These are phyloP conservation scores for Celoporthe dispersa DNA, from an alignment of 2,329 filamentous ascomycete genomes.

Conservation along the genomic window DNA sequence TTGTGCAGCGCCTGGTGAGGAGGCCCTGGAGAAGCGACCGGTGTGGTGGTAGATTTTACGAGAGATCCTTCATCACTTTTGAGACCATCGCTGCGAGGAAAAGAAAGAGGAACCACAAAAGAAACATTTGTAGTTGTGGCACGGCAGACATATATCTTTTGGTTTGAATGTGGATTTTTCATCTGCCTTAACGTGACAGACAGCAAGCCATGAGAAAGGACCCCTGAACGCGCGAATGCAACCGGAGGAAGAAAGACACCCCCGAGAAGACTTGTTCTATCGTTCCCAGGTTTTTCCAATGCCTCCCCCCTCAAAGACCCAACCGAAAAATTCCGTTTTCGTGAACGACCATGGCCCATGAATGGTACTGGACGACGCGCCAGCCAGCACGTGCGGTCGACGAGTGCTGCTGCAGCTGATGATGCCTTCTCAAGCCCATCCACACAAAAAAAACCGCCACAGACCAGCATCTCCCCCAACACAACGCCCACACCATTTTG, in stretches of 20 bases:
- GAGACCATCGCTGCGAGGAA: too few relatives aligned
- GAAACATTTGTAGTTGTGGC: neutral
- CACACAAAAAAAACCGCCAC: constrained; percentile 33
- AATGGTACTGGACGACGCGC: constrained; percentile 26
- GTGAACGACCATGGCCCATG: constrained; percentile 27
- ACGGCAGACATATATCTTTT: constrained; percentile 36
- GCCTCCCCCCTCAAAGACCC: constrained; percentile 30
- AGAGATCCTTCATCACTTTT: too few relatives aligned
- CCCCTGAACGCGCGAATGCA: constrained; percentile 52
- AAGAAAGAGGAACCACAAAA: too few relatives aligned
- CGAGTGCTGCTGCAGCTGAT: constrained; percentile 21
- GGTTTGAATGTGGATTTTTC: constrained; percentile 34
- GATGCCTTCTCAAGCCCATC: constrained; percentile 25
- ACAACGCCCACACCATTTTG: constrained; percentile 28
- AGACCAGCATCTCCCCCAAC: constrained; percentile 40
- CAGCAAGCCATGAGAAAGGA: constrained; percentile 48
- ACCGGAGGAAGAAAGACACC: constrained; percentile 43
- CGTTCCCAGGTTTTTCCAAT: constrained; percentile 22
- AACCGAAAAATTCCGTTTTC: constrained; percentile 31
- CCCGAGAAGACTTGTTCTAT: constrained; percentile 21
- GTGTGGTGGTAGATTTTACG: too few relatives aligned
- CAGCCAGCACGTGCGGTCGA: constrained; percentile 19
- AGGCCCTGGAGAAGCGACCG: too few relatives aligned
- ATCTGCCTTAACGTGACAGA: constrained; percentile 46
- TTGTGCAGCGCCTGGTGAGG: too few relatives aligned